Base-by-base conservation (phyloP, 768 basidiomycete genomes). In the Hypholoma sublateritium region DNA sequence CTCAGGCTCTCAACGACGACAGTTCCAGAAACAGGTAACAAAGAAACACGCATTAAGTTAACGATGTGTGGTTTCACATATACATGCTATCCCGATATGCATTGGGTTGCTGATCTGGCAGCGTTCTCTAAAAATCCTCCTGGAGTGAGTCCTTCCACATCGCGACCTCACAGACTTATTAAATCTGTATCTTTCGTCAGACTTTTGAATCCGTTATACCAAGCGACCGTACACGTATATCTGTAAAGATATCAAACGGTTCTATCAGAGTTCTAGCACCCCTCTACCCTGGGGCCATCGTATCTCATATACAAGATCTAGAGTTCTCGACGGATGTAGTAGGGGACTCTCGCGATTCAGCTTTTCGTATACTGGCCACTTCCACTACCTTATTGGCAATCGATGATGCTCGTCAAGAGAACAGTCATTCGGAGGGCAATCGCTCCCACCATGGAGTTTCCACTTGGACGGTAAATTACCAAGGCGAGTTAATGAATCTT, bases 121-220 rank as follows among this genome's bases (percentile, higher is more conserved):
- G 50, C 56, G 1, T 95, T 94, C 65, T 74, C 77, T 16, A 93
- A 92, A 69, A 84, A 93, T 24, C 97, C 97, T 4, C 89, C 92
- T 45, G 95, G 91, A 19, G 96, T 95, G 71, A 59, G 89, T 79
- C 50, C 32, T 42, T 2, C 4, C 25, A 14, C 24, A 39, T 19
- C 37, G 44, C 12, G 17, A 6, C 55, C 39, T 36, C 4, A 17
- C 52, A 53, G 17, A 25, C 12, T 5, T 53, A 36, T 53, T 22
- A n/a, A 47, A 58, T 14, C 17, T 24, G 47, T 25, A 47, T 24
- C 39, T 41, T 17, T 16, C 35, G 5, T 32, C 48, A 78, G 94
- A 89, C 91, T 0, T 99, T 99, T 66, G 95, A 95, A 69, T 82
- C 93, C 21, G 94, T 97, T 12, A 84, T 94, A 14, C 97, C 97